Evolutionary conservation across 2,329 filamentous ascomycete species (phyloP).

Genomic region (Macrophomina tecta): DNA sequence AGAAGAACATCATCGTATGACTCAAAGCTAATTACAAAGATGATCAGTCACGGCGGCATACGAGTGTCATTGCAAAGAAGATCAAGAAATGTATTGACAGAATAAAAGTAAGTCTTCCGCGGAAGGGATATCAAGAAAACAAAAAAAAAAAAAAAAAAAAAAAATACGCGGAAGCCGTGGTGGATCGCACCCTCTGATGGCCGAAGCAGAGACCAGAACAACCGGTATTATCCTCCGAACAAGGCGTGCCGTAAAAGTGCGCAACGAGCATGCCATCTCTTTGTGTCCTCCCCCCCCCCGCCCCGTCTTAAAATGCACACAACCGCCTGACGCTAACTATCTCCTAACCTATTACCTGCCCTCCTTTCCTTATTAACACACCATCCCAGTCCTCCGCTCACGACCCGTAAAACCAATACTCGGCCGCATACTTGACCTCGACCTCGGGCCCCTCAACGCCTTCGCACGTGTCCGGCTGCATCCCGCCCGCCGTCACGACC

Average conservation of each 20-base stretch:
- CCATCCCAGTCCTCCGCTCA: background rate
- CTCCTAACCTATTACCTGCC: too few relatives aligned
- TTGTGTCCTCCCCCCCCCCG: background rate
- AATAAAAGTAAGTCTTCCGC: background rate
- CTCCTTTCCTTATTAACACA: background rate
- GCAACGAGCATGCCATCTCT: slow-evolving; percentile 11
- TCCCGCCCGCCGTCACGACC: slow-evolving; percentile 56
- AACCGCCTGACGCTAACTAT: too few relatives aligned
- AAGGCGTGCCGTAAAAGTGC: background rate
- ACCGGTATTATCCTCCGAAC: background rate
- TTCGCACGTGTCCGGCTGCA: slow-evolving; percentile 48
- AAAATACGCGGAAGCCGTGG: background rate
- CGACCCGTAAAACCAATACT: slow-evolving; percentile 55
- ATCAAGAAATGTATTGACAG: slow-evolving; percentile 3
- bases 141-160: background rate
- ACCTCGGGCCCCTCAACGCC: slow-evolving; percentile 37
- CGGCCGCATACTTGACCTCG: slow-evolving; percentile 53
- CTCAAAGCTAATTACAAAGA: background rate
- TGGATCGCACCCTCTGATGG: too few relatives aligned
- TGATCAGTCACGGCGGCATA: background rate
- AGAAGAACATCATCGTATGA: background rate
- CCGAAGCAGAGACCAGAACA: background rate
- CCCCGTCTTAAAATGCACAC: too few relatives aligned
- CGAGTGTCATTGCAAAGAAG: background rate
- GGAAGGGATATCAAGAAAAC: slow-evolving; percentile 12